Percentiles rank a stretch among this genome's conserved stretches.
Evolutionary conservation across 2,329 filamentous ascomycete genomes (phyloP).

Genomic region (Dactylellina cionopaga): DNA sequence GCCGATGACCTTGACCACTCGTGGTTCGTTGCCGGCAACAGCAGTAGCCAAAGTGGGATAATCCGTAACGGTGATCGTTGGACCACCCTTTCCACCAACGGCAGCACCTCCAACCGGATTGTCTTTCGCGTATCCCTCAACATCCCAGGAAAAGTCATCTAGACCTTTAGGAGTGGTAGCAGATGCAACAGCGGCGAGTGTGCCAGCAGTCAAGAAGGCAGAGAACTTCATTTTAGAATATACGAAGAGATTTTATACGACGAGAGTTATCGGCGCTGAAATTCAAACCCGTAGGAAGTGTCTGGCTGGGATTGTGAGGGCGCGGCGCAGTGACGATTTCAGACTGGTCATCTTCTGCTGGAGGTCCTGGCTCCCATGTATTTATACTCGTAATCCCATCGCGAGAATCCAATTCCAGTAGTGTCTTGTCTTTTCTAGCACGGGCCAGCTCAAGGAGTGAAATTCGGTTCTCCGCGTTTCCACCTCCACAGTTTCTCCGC

Average conservation of each 20-base stretch:
- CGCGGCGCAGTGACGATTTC: slow-evolving; percentile 15
- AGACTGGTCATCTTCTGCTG: neutral
- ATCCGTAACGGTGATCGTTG: slow-evolving; percentile 64
- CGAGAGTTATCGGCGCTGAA: neutral
- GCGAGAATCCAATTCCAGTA: neutral
- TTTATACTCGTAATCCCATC: slow-evolving; percentile 23
- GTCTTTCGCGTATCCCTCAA: slow-evolving; percentile 45
- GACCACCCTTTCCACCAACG: slow-evolving; percentile 62
- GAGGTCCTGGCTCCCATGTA: slow-evolving; percentile 9
- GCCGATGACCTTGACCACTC: slow-evolving; percentile 64
- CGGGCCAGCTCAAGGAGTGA: neutral
- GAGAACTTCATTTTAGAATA: slow-evolving; percentile 34
- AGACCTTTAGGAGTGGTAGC: slow-evolving; percentile 41
- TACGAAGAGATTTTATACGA: neutral
- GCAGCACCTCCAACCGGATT: slow-evolving; percentile 36
- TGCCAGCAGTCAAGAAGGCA: slow-evolving; percentile 5
- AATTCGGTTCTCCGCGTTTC: neutral
- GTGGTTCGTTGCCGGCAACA: slow-evolving; percentile 63
- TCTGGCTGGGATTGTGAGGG: neutral
- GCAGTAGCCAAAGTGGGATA: slow-evolving; percentile 63
- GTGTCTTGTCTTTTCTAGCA: neutral
- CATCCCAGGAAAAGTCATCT: slow-evolving; percentile 42
- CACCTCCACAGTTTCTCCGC: slow-evolving; percentile 47
- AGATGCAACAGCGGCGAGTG: slow-evolving; percentile 2
- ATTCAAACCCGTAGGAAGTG: neutral